Percentiles rank a stretch among this genome's conserved stretches.
Conservation (phyloP, 805 yeast genomes). For the Zygotorulaspora danielsina region DNA sequence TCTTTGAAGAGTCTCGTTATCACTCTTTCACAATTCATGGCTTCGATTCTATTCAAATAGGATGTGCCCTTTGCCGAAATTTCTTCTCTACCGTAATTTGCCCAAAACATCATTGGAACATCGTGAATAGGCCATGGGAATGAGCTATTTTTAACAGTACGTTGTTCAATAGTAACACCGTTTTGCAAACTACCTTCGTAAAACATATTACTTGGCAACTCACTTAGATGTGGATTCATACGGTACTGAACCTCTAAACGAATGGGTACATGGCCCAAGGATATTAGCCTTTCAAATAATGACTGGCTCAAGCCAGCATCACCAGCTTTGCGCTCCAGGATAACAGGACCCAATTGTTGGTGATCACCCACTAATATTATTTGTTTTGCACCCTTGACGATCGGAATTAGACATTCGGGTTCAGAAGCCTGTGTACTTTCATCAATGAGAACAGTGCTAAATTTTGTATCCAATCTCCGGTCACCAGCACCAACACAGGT, state of each 20-base stretch:
- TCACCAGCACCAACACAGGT: conserved; percentile 95
- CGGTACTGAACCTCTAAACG: conserved; percentile 90
- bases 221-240: conserved; percentile 86
- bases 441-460: conserved; percentile 80
- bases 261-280: conserved; percentile 78
- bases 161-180: conserved; percentile 77
- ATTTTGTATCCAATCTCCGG: conserved; percentile 52
- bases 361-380: conserved; percentile 92
- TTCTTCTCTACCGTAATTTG: conserved; percentile 83
- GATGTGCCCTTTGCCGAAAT: conserved; percentile 77
- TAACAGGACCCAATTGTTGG: conserved; percentile 91
- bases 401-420: conserved; percentile 86
- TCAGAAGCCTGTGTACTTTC: conserved; percentile 94
- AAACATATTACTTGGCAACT: conserved; percentile 85
- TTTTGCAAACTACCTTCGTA: conserved; percentile 90
- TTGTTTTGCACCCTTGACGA: conserved; percentile 85
- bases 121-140: conserved; percentile 92
- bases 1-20: conserved; percentile 69
- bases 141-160: conserved; percentile 48
- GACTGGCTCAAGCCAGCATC: conserved; percentile 86
- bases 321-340: conserved; percentile 72
- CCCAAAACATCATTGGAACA: conserved; percentile 96
- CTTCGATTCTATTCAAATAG: conserved; percentile 80
- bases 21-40: conserved; percentile 78
- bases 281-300: conserved; percentile 77